Conservation (phyloP, 78 protist species). For the Bodo saltans region DNA sequence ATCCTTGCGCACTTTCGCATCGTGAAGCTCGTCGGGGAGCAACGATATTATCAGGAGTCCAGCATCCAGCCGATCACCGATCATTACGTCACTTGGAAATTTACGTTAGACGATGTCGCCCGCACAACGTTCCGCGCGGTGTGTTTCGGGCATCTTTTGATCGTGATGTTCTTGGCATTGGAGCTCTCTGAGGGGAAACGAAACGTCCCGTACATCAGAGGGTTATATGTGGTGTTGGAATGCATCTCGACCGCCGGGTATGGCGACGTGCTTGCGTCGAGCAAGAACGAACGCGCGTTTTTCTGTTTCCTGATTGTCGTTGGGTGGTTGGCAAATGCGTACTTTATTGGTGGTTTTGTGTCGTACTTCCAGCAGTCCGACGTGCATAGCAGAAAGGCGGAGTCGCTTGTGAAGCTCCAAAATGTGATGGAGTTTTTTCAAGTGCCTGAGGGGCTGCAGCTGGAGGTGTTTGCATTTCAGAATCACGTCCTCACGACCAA, state of each 20-base stretch:
- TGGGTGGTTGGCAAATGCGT: not conserved
- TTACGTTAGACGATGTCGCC: too few species aligned
- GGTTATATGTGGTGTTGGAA: not conserved
- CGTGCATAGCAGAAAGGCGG: not conserved
- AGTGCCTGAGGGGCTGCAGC: not conserved
- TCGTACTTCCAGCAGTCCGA: slow-evolving; percentile 21
- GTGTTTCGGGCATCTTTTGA: too few species aligned
- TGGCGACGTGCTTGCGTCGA: not conserved
- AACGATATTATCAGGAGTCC: too few species aligned
- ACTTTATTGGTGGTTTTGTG: slow-evolving; percentile 5
- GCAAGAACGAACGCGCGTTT: not conserved
- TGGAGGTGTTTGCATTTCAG: slow-evolving; percentile 26
- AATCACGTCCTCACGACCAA: not conserved
- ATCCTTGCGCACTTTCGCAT: too few species aligned
- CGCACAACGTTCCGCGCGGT: too few species aligned
- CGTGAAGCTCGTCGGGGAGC: too few species aligned
- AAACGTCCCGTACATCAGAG: slow-evolving; percentile 11
- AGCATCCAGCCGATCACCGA: too few species aligned
- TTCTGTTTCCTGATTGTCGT: not conserved
- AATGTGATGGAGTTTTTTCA: not conserved
- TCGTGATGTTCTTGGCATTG: too few species aligned
- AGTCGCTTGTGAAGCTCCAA: not conserved
- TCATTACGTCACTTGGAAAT: too few species aligned
- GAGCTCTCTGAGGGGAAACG: not conserved
- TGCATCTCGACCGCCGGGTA: slow-evolving; percentile 19